phyloP scores from a whole-genome alignment of 2,329 filamentous ascomycete genomes.

The Leptodontidium sp. region DNA sequence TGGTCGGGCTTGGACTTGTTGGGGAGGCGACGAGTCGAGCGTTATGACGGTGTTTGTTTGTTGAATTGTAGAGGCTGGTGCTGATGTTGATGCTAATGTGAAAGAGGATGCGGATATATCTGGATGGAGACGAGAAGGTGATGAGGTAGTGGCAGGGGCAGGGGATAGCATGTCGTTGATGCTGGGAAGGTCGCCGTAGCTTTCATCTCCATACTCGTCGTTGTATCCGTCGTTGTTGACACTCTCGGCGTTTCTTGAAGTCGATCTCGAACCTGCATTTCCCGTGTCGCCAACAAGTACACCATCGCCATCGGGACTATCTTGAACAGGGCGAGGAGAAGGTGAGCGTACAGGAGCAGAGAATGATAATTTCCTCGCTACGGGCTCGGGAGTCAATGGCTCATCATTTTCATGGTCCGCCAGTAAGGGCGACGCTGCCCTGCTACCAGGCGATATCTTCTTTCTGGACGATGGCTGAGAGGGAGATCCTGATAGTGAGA shows the following conservation, averaged over 20 bases:
- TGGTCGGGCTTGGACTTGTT: not conserved
- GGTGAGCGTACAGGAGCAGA: not conserved
- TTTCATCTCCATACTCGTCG: not conserved
- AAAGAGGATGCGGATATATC: not conserved
- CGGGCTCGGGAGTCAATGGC: conserved; percentile 9
- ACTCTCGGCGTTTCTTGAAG: not conserved
- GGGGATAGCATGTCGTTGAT: conserved; percentile 8
- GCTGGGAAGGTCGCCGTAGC: conserved; percentile 1
- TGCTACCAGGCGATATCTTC: conserved; percentile 24
- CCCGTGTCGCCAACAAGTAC: not conserved
- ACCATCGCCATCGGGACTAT: too few species aligned
- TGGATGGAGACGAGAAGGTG: too few species aligned
- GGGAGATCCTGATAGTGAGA: not conserved
- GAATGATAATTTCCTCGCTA: conserved; percentile 18
- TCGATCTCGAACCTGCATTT: not conserved
- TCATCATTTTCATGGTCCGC: not conserved
- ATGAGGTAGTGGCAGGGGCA: not conserved
- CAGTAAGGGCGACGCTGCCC: not conserved
- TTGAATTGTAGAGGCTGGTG: not conserved
- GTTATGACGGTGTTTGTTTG: not conserved
- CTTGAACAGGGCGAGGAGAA: not conserved
- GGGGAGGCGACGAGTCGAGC: conserved; percentile 12
- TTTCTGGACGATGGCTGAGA: conserved; percentile 26
- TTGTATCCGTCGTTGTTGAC: not conserved
- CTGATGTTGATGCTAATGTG: not conserved